These are phyloP conservation scores for Shiraia sp. DNA, from an alignment of 2,329 filamentous ascomycete genomes.

Conservation along the genomic window DNA sequence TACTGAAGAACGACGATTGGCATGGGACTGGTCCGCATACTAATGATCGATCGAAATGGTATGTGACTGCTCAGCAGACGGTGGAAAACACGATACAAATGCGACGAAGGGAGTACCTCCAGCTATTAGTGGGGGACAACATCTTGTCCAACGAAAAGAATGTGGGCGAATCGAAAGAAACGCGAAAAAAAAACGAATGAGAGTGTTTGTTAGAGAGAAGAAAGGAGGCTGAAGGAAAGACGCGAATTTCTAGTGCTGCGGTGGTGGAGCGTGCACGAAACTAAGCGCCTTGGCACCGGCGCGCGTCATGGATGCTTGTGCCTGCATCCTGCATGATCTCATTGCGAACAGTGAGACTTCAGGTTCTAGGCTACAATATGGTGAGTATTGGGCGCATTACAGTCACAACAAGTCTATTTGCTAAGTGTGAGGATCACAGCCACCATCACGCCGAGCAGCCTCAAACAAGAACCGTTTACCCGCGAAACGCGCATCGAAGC, in stretches of 20 bases:
- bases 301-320: background rate
- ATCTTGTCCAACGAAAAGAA: too few relatives aligned
- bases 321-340: too few relatives aligned
- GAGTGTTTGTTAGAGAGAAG: too few relatives aligned
- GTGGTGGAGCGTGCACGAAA: too few relatives aligned
- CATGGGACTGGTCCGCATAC: background rate
- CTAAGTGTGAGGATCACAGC: constrained; percentile 19
- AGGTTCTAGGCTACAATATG: constrained; percentile 13
- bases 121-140: too few relatives aligned
- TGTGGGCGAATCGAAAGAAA: too few relatives aligned
- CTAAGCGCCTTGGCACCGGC: background rate
- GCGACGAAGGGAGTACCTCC: too few relatives aligned
- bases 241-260: too few relatives aligned
- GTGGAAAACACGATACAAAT: too few relatives aligned
- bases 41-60: background rate
- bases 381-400: constrained; percentile 16
- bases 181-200: too few relatives aligned
- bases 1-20: background rate
- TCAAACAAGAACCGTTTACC: constrained; percentile 21
- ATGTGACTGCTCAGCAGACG: background rate
- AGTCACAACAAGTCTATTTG: too few relatives aligned
- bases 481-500: constrained; percentile 71
- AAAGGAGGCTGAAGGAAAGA: too few relatives aligned
- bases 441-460: constrained; percentile 34
- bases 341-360: background rate